Conservation (phyloP, 2,329 filamentous ascomycete genomes). For the Colletotrichum chlorophyti region DNA sequence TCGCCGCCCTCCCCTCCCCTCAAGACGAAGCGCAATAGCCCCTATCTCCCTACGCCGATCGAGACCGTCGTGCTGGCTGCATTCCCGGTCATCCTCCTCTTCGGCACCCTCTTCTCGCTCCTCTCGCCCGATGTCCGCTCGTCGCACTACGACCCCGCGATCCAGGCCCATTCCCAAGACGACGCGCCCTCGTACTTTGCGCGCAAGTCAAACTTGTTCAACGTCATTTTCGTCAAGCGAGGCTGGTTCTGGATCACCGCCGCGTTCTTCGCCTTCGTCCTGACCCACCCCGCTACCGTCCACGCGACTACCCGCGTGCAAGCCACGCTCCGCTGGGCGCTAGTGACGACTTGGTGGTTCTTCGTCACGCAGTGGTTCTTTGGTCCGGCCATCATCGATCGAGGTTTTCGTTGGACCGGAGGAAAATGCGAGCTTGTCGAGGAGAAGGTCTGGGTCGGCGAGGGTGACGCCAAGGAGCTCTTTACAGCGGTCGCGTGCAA, state of each 20-base stretch:
- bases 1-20: constrained; percentile 5
- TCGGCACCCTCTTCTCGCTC: constrained; percentile 82
- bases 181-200: constrained; percentile 86
- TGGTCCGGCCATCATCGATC: constrained; percentile 87
- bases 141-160: constrained; percentile 65
- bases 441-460: constrained; percentile 53
- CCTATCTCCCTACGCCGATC: constrained; percentile 73
- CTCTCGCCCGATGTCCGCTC: constrained; percentile 76
- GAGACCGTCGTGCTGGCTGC: constrained; percentile 70
- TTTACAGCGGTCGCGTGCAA: constrained; percentile 84
- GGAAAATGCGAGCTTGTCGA: constrained; percentile 76
- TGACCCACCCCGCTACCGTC: constrained; percentile 68
- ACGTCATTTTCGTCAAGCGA: constrained; percentile 90
- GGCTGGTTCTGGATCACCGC: constrained; percentile 92
- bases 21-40: constrained; percentile 50
- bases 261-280: constrained; percentile 73
- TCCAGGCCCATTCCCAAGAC: constrained; percentile 68
- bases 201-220: constrained; percentile 91
- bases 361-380: constrained; percentile 97
- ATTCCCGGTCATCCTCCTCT: constrained; percentile 79
- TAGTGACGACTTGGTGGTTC: constrained; percentile 82
- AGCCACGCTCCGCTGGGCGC: constrained; percentile 71
- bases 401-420: constrained; percentile 86
- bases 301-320: constrained; percentile 46
- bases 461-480: constrained; percentile 54